Evolutionary conservation across 148 eudicot genomes (phyloP).

Genomic region (Dysphania ambrosioides): DNA sequence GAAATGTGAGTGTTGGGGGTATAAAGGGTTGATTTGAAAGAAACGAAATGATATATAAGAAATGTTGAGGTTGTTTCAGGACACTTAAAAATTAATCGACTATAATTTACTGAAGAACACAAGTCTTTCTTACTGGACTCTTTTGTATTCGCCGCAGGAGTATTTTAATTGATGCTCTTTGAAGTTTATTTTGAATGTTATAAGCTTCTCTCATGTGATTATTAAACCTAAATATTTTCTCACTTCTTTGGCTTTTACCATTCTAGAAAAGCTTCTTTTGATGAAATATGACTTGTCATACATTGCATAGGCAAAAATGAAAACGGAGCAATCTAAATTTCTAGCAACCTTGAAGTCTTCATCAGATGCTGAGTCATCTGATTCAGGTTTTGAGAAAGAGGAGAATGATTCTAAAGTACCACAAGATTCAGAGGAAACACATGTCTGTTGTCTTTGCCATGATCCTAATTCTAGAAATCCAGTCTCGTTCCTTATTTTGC

Average conservation of each 20-base stretch:
- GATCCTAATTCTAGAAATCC: constrained; percentile 66
- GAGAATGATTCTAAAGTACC: constrained; percentile 39
- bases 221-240: not conserved
- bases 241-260: not conserved
- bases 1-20: not conserved
- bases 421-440: constrained; percentile 39
- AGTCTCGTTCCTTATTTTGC: constrained; percentile 74
- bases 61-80: not conserved
- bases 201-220: not conserved
- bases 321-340: constrained; percentile 88
- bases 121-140: too few relatives aligned
- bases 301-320: constrained; percentile 80
- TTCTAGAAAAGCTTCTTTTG: not conserved
- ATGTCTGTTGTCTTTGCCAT: constrained; percentile 91
- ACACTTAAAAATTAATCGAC: too few relatives aligned
- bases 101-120: too few relatives aligned
- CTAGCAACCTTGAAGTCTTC: constrained; percentile 50
- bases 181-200: not conserved
- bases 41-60: not conserved
- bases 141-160: too few relatives aligned
- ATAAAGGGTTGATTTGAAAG: not conserved
- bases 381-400: constrained; percentile 39
- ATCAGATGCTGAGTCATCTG: constrained; percentile 46
- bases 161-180: not conserved
- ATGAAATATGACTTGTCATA: not conserved